Conservation (phyloP, 2,329 filamentous ascomycete species). For the Aphanocladium album region DNA sequence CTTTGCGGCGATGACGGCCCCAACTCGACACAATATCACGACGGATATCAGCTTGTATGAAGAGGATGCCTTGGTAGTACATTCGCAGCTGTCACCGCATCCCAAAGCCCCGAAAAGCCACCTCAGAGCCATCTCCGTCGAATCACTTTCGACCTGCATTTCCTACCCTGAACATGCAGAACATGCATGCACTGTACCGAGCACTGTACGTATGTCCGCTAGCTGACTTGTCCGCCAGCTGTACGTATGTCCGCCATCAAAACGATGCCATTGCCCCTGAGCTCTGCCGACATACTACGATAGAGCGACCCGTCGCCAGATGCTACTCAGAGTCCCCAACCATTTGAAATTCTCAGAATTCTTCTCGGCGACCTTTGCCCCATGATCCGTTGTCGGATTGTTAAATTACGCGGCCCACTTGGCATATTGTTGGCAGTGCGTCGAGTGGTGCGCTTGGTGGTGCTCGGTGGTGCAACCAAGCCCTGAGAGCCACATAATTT, state of each 20-base stretch:
- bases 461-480: neutral
- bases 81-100: neutral
- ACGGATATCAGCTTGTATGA: neutral
- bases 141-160: neutral
- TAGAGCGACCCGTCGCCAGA: too few relatives aligned
- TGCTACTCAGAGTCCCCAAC: neutral
- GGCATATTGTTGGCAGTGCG: neutral
- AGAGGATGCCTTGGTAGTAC: neutral
- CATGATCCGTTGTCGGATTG: neutral
- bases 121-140: neutral
- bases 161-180: neutral
- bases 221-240: too few relatives aligned
- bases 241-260: neutral
- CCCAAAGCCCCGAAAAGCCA: neutral
- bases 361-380: neutral
- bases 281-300: neutral
- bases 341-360: neutral
- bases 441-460: neutral
- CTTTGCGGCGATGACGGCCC: neutral
- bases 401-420: conserved; percentile 5
- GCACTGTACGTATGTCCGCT: neutral
- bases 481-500: neutral
- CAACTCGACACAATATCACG: neutral
- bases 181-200: neutral
- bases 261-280: too few relatives aligned